Base-by-base conservation (phyloP, 1,284 basidiomycete species). In the Ceratobasidium sp. region DNA sequence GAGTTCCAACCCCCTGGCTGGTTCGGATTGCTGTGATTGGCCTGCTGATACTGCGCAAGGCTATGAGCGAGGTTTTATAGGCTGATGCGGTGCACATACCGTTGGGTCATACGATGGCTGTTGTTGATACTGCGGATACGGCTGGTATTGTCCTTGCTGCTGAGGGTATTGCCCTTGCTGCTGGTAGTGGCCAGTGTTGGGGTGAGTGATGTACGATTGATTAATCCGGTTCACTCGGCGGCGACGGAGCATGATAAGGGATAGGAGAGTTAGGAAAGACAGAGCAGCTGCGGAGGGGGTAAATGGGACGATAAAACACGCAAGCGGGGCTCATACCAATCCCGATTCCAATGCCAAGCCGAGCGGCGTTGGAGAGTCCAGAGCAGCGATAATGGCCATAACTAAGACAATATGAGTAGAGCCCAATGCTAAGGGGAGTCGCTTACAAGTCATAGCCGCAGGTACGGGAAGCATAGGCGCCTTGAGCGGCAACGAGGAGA, bases 281-380 rank as follows among this genome's bases (percentile, higher is more conserved):
- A 77, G 33, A 0, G 56, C 72, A 53, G 73, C 78, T 76, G 53
- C 26, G 46, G 1, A 56, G 18, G 18, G 51, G 13, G 67, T 49
- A 73, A 46, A 20, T 3, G 18, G 23, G 58, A 10, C 3, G 42
- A 20, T 49, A 10, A 15, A 23, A 26, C 20, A 4, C 9, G 9
- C 7, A 28, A 55, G 39, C n/a, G 40, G 39, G 2, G 28, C 28
- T 40, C 75, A 33, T 56, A 79, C 79, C 75, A 10, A 77, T 60
- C 6, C 75, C 79, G 46, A 79, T 79, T n/a, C 79, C 79, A 40
- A 79, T 79, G 20, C 76, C 79, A 28, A 79, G 64, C 9, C 79
- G 79, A 18, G 79, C 79, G n/a, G 55, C 76, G 33, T 77, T 77
- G 40, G 75, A 77, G 7, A 79, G 68, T 7, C 75, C 79, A 39